Percentiles rank a stretch among this genome's conserved stretches.
Evolutionary conservation across 2,329 filamentous ascomycete genomes (phyloP).

Genomic region (Ceratocystiopsis sp.): DNA sequence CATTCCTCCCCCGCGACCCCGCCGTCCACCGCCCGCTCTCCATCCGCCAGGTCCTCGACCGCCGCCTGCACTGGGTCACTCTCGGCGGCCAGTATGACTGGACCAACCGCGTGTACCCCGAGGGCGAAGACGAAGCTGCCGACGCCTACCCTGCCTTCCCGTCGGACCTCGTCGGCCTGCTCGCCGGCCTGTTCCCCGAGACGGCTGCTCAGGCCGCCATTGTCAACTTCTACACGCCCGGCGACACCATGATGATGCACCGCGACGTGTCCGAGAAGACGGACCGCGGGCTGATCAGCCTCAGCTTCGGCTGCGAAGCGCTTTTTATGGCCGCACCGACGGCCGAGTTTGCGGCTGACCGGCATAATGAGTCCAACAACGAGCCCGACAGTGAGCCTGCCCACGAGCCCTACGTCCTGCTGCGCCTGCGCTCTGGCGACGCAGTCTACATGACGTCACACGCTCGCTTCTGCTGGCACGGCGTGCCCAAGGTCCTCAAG

Average conservation of each 20-base stretch:
- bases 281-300: constrained; percentile 60
- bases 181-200: constrained; percentile 55
- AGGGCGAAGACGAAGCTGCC: constrained; percentile 7
- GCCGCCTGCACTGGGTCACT: constrained; percentile 83
- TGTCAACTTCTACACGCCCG: constrained; percentile 79
- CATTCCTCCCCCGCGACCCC: constrained; percentile 51
- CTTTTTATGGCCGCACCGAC: constrained; percentile 68
- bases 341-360: constrained; percentile 7
- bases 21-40: constrained; percentile 57
- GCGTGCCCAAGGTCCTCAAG: constrained; percentile 70
- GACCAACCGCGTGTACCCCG: constrained; percentile 60
- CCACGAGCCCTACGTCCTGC: constrained; percentile 31
- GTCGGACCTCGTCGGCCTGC: constrained; percentile 47
- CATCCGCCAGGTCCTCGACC: constrained; percentile 52
- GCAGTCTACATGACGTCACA: constrained; percentile 75
- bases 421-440: constrained; percentile 69
- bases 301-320: constrained; percentile 80
- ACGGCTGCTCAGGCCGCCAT: constrained; percentile 80
- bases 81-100: constrained; percentile 94
- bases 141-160: constrained; percentile 41
- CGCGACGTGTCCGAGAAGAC: constrained; percentile 83
- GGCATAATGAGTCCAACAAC: neutral
- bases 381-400: neutral
- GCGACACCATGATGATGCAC: constrained; percentile 83
- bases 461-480: constrained; percentile 86